Base-by-base conservation (phyloP, 768 basidiomycete species). In the Kwoniella shandongensis region DNA sequence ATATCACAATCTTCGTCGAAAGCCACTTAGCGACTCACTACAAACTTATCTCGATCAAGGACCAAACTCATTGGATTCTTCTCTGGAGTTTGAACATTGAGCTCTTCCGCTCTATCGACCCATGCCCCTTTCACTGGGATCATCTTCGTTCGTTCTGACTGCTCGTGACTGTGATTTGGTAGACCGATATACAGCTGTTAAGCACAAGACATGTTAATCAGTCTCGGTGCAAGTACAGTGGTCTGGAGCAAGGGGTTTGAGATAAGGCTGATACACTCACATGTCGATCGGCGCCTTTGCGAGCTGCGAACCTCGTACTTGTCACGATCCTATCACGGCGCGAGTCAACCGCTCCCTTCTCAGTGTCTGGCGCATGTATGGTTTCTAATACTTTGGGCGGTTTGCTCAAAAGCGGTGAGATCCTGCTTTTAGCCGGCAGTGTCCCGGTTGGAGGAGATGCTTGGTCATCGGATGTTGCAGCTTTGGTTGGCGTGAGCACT, bases 11-110 rank as follows among this genome's bases (percentile, higher is more conserved):
- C 20, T 25, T 6, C 44, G 17, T 22, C 17, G n/a, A 15, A 15
- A 23, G 13, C n/a, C 25, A 32, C 45, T 27, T 27, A 18, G 23
- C 11, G 18, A 66, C 68, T 59, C 57, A 92, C 88, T 17, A 91
- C 89, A 0, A 92, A 87, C 71, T 91, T 89, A 69, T 92, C 90
- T 64, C 91, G 88, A 65, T 87, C 90, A 66, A 93, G 75, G 62
- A 89, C 89, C 86, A 94, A 88, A 60, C 88, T 88, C 91, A 91
- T 91, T 7, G 91, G 91, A 66, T 93, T 91, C 82, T 91, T 89
- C 77, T 88, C 91, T 1, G 91, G 89, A 22, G 84, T 88, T 27
- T 89, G 87, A 40, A 94, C 80, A 2, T 65, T 54, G 11, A 59
- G 51, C 35, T 51, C 42, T 13, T 65, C 62, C 36, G 86, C 84